Conservation (phyloP, 805 yeast species). For the Spathaspora gorwiae region DNA sequence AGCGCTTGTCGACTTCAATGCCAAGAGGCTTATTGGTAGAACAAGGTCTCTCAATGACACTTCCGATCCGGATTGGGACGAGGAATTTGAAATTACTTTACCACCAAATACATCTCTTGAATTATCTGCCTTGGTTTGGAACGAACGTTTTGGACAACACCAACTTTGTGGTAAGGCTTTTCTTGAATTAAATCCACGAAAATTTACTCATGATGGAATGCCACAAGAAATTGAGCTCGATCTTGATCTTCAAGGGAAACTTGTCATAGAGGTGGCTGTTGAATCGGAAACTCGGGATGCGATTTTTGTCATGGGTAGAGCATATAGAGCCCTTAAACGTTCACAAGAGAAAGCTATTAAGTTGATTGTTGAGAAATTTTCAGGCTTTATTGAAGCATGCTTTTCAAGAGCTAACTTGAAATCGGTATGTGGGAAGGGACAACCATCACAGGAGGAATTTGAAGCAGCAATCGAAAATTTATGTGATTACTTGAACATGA, state of each 20-base stretch:
- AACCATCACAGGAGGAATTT: conserved; percentile 43
- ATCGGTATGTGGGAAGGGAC: conserved; percentile 46
- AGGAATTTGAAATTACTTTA: conserved; percentile 62
- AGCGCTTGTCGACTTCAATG: conserved; percentile 54
- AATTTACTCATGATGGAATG: conserved; percentile 62
- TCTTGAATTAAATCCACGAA: conserved; percentile 56
- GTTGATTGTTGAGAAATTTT: conserved; percentile 68
- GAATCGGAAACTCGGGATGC: conserved; percentile 82
- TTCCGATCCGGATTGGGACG: conserved; percentile 79
- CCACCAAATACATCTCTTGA: conserved; percentile 40
- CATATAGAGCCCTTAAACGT: conserved; percentile 60
- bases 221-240: conserved; percentile 58
- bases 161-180: conserved; percentile 63
- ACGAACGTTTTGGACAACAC: conserved; percentile 52
- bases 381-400: conserved; percentile 54
- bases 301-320: conserved; percentile 72
- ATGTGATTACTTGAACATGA: conserved; percentile 68
- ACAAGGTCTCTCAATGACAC: conserved; percentile 63
- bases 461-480: conserved; percentile 69
- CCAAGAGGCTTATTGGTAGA: conserved; percentile 55
- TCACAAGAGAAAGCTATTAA: conserved; percentile 64
- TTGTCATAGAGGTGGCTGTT: conserved; percentile 63
- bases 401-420: conserved; percentile 56
- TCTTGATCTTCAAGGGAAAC: conserved; percentile 63
- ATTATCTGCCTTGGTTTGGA: conserved; percentile 67